Conservation (phyloP, 495 filamentous ascomycete species). For the Daldinia caldariorum region DNA sequence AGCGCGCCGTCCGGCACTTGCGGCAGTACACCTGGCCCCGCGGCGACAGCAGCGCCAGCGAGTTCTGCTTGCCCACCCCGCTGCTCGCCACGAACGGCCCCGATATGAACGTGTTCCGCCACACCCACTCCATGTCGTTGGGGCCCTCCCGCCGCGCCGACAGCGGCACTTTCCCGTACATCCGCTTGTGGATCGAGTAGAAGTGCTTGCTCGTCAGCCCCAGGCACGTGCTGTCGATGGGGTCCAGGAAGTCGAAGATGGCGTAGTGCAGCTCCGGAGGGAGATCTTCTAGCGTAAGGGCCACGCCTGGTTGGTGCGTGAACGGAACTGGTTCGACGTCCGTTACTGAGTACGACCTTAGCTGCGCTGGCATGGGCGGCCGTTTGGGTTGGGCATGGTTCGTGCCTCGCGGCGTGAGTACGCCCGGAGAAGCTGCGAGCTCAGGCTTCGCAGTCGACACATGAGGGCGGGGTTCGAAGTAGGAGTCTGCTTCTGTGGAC, state of each 20-base stretch:
- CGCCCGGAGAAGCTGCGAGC: constrained; percentile 22
- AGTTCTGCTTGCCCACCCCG: constrained; percentile 45
- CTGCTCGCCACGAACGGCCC: constrained; percentile 48
- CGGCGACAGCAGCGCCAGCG: constrained; percentile 53
- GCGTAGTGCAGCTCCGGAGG: constrained; percentile 67
- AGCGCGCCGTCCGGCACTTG: constrained; percentile 62
- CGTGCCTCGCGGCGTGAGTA: constrained; percentile 7
- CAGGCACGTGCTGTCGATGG: constrained; percentile 65
- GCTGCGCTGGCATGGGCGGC: constrained; percentile 24
- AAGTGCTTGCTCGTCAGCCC: constrained; percentile 61
- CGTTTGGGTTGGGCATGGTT: constrained; percentile 12
- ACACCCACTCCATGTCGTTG: constrained; percentile 66
- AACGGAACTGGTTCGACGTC: constrained; percentile 57
- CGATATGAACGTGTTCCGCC: constrained; percentile 53
- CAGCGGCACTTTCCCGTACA: constrained; percentile 61
- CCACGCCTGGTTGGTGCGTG: constrained; percentile 50
- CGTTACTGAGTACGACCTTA: constrained; percentile 59
- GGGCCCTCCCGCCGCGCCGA: constrained; percentile 60
- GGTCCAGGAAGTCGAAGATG: constrained; percentile 64
- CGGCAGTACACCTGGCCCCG: constrained; percentile 60
- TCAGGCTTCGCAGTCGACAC: constrained; percentile 10
- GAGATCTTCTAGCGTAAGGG: constrained; percentile 56
- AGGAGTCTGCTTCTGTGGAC: constrained; percentile 30
- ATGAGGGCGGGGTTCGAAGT: constrained; percentile 28
- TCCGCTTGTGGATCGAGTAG: constrained; percentile 61